Evolutionary conservation across 306 rosid species (phyloP).

Genomic region (Rosa multiflora): DNA sequence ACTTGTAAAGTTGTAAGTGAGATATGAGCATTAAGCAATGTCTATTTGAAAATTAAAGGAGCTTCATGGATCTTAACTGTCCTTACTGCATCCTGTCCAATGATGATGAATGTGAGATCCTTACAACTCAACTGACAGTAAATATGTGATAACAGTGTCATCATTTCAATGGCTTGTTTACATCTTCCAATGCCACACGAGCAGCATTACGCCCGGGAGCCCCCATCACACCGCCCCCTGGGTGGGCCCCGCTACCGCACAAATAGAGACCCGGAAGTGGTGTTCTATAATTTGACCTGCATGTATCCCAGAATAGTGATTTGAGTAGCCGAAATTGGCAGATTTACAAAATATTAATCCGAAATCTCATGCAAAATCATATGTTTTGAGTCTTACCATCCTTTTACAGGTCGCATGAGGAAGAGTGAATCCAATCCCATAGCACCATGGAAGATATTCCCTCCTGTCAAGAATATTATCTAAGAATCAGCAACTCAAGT

Average conservation of each 20-base stretch:
- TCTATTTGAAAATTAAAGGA: no score
- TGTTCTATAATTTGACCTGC: slow-evolving; percentile 76
- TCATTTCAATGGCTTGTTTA: slow-evolving; percentile 27
- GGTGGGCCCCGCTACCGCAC: slow-evolving; percentile 88
- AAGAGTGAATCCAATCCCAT: slow-evolving; percentile 94
- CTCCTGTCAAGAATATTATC: slow-evolving; percentile 44
- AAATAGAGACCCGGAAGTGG: slow-evolving; percentile 69
- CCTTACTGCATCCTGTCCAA: no score
- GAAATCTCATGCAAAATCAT: neutral
- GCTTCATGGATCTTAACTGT: no score
- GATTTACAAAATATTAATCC: neutral
- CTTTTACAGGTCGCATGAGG: slow-evolving; percentile 77
- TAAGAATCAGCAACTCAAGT: neutral
- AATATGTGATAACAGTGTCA: neutral
- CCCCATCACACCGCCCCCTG: slow-evolving; percentile 98
- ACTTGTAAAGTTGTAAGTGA: no score
- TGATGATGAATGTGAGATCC: no score
- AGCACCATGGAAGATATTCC: slow-evolving; percentile 90
- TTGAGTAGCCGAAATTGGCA: neutral
- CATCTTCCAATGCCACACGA: slow-evolving; percentile 61
- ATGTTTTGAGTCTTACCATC: slow-evolving; percentile 56
- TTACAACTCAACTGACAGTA: neutral
- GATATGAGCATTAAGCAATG: no score
- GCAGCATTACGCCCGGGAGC: slow-evolving; percentile 94
- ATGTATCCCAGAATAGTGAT: slow-evolving; percentile 25